A percentile compares a stretch with the other conserved stretches of the same genome.
Evolutionary conservation across 2,329 filamentous ascomycete genomes (phyloP).

Genomic region (Colletotrichum sojae): DNA sequence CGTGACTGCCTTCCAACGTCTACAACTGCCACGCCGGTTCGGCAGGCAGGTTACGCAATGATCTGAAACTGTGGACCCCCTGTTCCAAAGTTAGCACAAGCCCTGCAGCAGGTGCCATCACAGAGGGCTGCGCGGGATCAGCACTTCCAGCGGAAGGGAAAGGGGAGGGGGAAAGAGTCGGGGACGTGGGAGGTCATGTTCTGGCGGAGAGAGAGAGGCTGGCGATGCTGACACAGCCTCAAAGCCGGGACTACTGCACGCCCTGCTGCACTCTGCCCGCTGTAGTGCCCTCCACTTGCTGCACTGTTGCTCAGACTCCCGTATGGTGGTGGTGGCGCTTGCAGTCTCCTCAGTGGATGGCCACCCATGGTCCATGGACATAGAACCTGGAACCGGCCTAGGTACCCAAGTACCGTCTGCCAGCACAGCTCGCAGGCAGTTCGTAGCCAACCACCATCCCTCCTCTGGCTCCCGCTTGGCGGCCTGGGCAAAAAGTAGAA

Average conservation of each 20-base stretch:
- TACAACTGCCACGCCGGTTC: conserved; percentile 22
- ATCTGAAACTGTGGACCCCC: conserved; percentile 34
- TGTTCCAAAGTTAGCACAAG: conserved; percentile 40
- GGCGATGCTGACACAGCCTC: conserved; percentile 42
- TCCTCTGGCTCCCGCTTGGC: conserved; percentile 33
- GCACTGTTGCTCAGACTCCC: conserved; percentile 12
- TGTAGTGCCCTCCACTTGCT: neutral
- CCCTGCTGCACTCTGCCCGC: conserved; percentile 23
- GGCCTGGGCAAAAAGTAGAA: conserved; percentile 29
- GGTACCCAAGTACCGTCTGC: neutral
- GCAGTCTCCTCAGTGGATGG: neutral
- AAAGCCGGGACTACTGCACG: conserved; percentile 40
- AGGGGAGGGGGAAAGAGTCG: neutral
- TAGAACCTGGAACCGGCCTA: no score
- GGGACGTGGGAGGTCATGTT: neutral
- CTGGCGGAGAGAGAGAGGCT: conserved; percentile 26
- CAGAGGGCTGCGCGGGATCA: conserved; percentile 18
- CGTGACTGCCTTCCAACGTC: neutral
- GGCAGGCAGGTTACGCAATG: conserved; percentile 35
- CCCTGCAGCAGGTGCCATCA: conserved; percentile 13
- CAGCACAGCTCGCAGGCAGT: neutral
- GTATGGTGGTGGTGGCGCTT: conserved; percentile 25
- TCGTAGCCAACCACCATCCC: conserved; percentile 17
- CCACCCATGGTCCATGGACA: no score
- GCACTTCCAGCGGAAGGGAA: neutral